Evolutionary conservation across 805 yeast genomes (phyloP).

Genomic region (Blastobotrys chiropterorum): DNA sequence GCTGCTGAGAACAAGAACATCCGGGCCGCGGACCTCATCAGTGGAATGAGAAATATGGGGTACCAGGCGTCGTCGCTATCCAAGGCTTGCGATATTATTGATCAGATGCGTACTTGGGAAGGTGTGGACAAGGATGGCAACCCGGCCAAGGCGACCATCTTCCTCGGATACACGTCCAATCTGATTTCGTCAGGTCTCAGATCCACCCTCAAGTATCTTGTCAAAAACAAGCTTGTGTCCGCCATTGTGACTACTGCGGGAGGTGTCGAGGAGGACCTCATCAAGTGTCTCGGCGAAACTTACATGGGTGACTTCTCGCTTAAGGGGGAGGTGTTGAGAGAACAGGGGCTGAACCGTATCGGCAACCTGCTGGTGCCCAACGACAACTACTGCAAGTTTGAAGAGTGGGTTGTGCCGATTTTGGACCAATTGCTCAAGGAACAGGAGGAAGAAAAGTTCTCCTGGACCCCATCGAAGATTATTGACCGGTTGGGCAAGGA

Average conservation of each 20-base stretch:
- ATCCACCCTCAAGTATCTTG: conserved; percentile 82
- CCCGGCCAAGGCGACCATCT: conserved; percentile 77
- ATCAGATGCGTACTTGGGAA: conserved; percentile 90
- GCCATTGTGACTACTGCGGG: conserved; percentile 98
- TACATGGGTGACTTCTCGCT: conserved; percentile 86
- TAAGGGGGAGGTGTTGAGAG: conserved; percentile 77
- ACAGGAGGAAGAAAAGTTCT: conserved; percentile 58
- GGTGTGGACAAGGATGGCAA: conserved; percentile 62
- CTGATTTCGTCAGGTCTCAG: conserved; percentile 91
- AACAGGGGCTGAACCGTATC: conserved; percentile 94
- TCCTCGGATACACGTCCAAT: conserved; percentile 94
- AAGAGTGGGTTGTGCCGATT: conserved; percentile 97
- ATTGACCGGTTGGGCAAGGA: conserved; percentile 93
- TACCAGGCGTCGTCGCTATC: conserved; percentile 89
- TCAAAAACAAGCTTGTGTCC: conserved; percentile 88
- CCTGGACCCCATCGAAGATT: conserved; percentile 92
- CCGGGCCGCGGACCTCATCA: conserved; percentile 71
- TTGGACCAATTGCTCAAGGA: conserved; percentile 83
- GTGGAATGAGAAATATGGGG: conserved; percentile 90
- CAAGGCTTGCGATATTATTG: conserved; percentile 85
- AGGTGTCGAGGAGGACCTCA: conserved; percentile 95
- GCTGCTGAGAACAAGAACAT: conserved; percentile 68
- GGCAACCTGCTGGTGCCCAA: conserved; percentile 96
- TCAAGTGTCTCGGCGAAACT: conserved; percentile 95
- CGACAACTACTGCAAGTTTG: conserved; percentile 95